Percentiles rank a stretch among this genome's conserved stretches.
These are phyloP conservation scores for Phytophthora tubulina DNA, from an alignment of 352 stramenopile species.

Conservation along the genomic window DNA sequence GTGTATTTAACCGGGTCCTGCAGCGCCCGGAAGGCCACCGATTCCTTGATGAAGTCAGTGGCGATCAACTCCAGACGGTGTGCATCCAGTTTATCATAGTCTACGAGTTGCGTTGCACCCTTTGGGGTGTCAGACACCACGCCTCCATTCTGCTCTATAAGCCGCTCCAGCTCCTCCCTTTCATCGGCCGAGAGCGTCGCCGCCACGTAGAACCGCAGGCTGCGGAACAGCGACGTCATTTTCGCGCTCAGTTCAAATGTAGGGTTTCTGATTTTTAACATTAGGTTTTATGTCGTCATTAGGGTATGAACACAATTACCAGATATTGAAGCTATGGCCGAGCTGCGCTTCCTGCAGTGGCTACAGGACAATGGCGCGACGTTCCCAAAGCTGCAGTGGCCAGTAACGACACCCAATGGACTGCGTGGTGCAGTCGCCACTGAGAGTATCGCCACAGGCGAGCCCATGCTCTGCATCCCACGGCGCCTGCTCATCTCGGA, in stretches of 20 bases:
- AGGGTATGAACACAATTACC: too few species aligned
- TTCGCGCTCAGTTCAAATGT: conserved; percentile 4
- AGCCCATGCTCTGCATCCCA: conserved; percentile 81
- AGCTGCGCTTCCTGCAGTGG: conserved; percentile 78
- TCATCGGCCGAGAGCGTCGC: conserved; percentile 35
- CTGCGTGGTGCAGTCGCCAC: conserved; percentile 70
- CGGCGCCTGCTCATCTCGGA: conserved; percentile 79
- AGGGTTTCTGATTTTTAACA: conserved; percentile 7
- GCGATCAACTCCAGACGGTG: conserved; percentile 48
- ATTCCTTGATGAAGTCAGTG: conserved; percentile 61
- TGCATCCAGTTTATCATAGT: conserved; percentile 38
- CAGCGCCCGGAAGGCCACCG: conserved; percentile 42
- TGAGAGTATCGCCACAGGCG: conserved; percentile 57
- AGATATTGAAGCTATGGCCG: conserved; percentile 20
- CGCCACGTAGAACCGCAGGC: conserved; percentile 54
- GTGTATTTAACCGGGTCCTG: conserved; percentile 52
- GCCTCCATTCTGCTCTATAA: conserved; percentile 54
- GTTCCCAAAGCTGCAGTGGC: conserved; percentile 86
- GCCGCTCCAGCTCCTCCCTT: conserved; percentile 29
- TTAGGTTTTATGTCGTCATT: conserved; percentile 17
- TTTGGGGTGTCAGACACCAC: conserved; percentile 20
- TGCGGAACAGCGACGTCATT: conserved; percentile 39
- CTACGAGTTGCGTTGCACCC: conserved; percentile 53
- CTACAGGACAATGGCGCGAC: conserved; percentile 70
- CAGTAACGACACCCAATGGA: conserved; percentile 44